Evolutionary conservation across 2,329 filamentous ascomycete genomes (phyloP), one percentile per base, ranked within the genome.

Genomic region (Teratosphaeria zuluensis): DNA sequence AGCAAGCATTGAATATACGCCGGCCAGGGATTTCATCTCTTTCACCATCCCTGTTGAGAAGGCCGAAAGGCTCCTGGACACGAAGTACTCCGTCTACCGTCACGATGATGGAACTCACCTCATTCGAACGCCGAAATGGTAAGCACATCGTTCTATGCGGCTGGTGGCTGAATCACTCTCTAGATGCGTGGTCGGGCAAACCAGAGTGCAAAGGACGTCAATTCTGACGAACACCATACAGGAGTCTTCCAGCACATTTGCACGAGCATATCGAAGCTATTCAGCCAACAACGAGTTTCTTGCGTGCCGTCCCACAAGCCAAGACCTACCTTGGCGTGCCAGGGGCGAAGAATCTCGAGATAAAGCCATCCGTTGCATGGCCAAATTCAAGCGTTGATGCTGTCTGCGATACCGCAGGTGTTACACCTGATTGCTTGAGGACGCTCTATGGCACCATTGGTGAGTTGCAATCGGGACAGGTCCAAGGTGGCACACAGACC

Each of bases 201-300:
- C 14, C 9, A 35, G 33, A 35, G 33, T 35, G 24, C 4, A 28
- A 28, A 28, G 24, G 2, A 28, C 24, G 24, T 28, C 24, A 28
- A 2, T 35, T 21, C 42, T 48, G n/a, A 48, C 42, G 7, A 21
- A 1, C n/a, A n/a, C 42, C 8, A 16, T 19, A 21, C n/a, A 56
- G 56, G 48, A 31, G 21, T 52, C 51, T 88, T 1, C 86, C 85
- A 0, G 74, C 75, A 54, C 70, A 77, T 0, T 70, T 88, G 11
- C 76, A 78, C 56, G 65, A 75, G 42, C 75, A 83, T 64, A 77
- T 88, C 58, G 80, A 82, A 62, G 77, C 78, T 19, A 79, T 84
- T 24, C 81, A 84, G 66, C 81, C 81, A 3, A 84, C 81, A 0
- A 84, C 78, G 16, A 56, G 48, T 24, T 57, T 57, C 38, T 28